Percentiles rank a stretch among this genome's conserved stretches.
Evolutionary conservation across 345 rosid genomes (phyloP).

Genomic region (Ceriops zippeliana): DNA sequence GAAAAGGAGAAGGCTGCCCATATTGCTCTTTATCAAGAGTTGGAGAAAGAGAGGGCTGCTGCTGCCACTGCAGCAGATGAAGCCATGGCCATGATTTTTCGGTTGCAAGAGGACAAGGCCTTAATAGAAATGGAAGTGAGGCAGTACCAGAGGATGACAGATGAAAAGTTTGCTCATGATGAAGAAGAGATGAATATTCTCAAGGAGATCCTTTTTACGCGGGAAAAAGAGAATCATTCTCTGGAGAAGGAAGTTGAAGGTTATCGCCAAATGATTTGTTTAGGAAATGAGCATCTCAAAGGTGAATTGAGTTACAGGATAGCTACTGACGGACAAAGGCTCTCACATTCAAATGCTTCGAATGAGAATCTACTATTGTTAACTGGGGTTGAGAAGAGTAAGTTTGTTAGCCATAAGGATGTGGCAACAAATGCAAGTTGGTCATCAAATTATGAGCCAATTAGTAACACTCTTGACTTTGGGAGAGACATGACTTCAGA

Average conservation of each 20-base stretch:
- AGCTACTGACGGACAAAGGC: conserved; percentile 10
- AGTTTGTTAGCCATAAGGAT: conserved; percentile 11
- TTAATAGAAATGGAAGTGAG: conserved; percentile 28
- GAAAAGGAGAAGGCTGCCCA: conserved; percentile 20
- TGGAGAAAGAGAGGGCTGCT: conserved; percentile 37
- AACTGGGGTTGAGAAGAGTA: conserved; percentile 17
- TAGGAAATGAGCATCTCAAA: conserved; percentile 9
- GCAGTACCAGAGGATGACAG: conserved; percentile 31
- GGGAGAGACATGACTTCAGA: conserved; percentile 6
- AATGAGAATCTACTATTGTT: conserved; percentile 18
- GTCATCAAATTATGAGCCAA: conserved; percentile 16
- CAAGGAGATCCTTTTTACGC: conserved; percentile 27
- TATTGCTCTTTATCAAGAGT: conserved; percentile 23
- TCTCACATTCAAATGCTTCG: conserved; percentile 17
- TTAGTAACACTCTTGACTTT: not conserved
- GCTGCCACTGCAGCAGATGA: conserved; percentile 34
- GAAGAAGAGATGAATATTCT: conserved; percentile 34
- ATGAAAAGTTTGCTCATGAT: conserved; percentile 29
- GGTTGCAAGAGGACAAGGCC: conserved; percentile 35
- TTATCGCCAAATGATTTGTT: conserved; percentile 14
- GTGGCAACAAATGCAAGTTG: conserved; percentile 8
- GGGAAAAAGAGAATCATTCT: conserved; percentile 31
- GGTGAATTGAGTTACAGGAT: conserved; percentile 12
- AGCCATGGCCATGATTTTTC: conserved; percentile 34
- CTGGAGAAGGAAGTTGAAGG: conserved; percentile 26